Evolutionary conservation across 2,329 filamentous ascomycete genomes (phyloP), one percentile per base, ranked within the genome.

Genomic region (Colletotrichum noveboracense): DNA sequence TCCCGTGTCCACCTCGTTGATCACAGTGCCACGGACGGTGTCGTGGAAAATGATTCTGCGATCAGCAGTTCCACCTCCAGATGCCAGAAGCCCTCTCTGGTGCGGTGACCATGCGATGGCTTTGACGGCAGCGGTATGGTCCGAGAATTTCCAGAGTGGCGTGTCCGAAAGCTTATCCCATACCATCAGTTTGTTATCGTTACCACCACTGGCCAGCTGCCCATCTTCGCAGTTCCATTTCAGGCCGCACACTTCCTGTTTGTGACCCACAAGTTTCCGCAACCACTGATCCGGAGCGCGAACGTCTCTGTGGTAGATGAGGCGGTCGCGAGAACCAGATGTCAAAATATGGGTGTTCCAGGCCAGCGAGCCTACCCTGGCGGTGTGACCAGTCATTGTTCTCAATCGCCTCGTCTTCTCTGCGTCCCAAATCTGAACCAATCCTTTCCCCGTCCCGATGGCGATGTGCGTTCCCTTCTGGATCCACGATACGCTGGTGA

Each of bases 271-370:
- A 6, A 99, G 89, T 81, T 96, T 96, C 74, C 93, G 91, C 38
- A 98, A 87, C 90, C 94, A 98, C 83, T 98, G 97, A 77, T 98
- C 95, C 0, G 96, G 95, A 48, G 95, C 94, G 74, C 97, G 93
- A 30, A 99, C 97, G 84, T 99, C 97, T 73, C 97, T 95, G 83
- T 99, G 97, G 81, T 97, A 97, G 76, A 99, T 99, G 13, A 95
- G 88, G 38, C 97, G 94, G 86, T 99, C 97, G 66, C 97, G 91
- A 32, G 96, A 98, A 26, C 97, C 97, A 5, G 97, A 98, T 1
- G 96, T 98, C 26, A 99, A 91, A 71, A 99, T 98, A 82, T 99
- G 97, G 67, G 97, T 96, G 81, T 99, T 99, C 97, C 97, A 99
- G 1, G 97, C 97, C 76, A 99, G 88, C 34, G 96, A 96, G 28